Evolutionary conservation across 257 asterid species (phyloP).

Genomic region (Solanum piurae): DNA sequence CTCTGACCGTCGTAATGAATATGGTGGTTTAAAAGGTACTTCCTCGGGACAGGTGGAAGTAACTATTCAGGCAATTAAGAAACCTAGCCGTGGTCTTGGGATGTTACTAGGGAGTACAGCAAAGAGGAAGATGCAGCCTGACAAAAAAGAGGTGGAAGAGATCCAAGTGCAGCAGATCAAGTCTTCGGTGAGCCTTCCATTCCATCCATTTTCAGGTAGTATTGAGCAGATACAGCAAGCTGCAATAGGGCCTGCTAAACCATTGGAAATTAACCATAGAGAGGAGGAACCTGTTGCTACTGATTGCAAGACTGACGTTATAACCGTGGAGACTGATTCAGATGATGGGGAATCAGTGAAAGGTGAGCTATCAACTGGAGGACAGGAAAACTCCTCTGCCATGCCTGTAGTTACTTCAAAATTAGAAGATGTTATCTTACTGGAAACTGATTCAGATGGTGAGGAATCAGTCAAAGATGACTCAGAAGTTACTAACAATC

Average conservation of each 20-base stretch:
- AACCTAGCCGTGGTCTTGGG: slow-evolving; percentile 83
- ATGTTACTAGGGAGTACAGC: slow-evolving; percentile 62
- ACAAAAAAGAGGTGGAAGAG: slow-evolving; percentile 35
- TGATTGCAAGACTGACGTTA: slow-evolving; percentile 28
- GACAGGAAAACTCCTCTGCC: not conserved
- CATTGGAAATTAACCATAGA: not conserved
- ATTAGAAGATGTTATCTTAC: slow-evolving; percentile 40
- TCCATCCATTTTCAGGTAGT: slow-evolving; percentile 46
- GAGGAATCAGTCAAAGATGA: slow-evolving; percentile 28
- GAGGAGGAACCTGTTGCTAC: slow-evolving; percentile 4
- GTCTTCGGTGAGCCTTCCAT: slow-evolving; percentile 64
- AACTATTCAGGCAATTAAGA: slow-evolving; percentile 59
- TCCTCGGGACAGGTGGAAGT: slow-evolving; percentile 38
- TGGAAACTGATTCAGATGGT: slow-evolving; percentile 40
- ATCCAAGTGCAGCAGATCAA: slow-evolving; percentile 70
- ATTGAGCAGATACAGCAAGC: slow-evolving; percentile 17
- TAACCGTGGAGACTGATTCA: slow-evolving; percentile 38
- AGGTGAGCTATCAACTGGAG: slow-evolving; percentile 5
- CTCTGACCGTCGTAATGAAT: not conserved
- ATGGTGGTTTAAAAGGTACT: slow-evolving; percentile 9
- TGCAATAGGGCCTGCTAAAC: not conserved
- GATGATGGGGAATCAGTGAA: slow-evolving; percentile 27
- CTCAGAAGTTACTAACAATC: slow-evolving; percentile 10
- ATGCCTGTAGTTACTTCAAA: slow-evolving; percentile 16
- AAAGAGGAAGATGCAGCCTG: slow-evolving; percentile 65